A percentile compares a stretch with the other conserved stretches of the same genome.
Evolutionary conservation across 345 rosid genomes (phyloP).

Genomic region (Sisymbrium altissimum): DNA sequence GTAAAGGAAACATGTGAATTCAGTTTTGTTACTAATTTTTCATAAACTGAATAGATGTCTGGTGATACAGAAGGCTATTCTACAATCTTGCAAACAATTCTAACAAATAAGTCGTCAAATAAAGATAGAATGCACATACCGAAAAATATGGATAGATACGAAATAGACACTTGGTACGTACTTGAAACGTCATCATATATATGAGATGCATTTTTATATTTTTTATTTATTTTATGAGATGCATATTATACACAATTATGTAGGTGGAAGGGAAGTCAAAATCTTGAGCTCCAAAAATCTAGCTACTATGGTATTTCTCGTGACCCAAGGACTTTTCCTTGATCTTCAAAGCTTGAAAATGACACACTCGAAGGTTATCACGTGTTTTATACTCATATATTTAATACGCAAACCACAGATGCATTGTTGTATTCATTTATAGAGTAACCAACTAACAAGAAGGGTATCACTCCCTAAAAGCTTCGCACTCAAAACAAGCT

Average conservation of each 20-base stretch:
- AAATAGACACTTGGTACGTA: not conserved
- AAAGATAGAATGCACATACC: not conserved
- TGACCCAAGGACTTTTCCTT: conserved; percentile 30
- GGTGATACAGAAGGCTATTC: not conserved
- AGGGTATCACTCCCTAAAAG: not conserved
- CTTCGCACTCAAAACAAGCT: not conserved
- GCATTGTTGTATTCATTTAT: not conserved
- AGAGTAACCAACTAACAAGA: conserved; percentile 1
- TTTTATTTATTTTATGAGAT: too few species aligned
- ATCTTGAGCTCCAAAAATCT: conserved; percentile 33
- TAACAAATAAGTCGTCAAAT: not conserved
- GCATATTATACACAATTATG: not conserved
- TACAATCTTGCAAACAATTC: not conserved
- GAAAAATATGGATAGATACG: not conserved
- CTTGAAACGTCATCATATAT: not conserved
- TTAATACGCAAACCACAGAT: conserved; percentile 14
- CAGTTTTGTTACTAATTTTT: too few species aligned
- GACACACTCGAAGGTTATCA: conserved; percentile 22
- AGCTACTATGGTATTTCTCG: conserved; percentile 29
- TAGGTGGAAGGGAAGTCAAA: conserved; percentile 26
- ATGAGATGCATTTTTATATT: not conserved
- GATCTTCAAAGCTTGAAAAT: conserved; percentile 26
- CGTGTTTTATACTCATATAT: conserved; percentile 20
- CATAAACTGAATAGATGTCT: not conserved
- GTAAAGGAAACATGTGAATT: not conserved